These are phyloP conservation scores for Puccinia sorghi DNA, from an alignment of 1,284 basidiomycete species.

Conservation along the genomic window DNA sequence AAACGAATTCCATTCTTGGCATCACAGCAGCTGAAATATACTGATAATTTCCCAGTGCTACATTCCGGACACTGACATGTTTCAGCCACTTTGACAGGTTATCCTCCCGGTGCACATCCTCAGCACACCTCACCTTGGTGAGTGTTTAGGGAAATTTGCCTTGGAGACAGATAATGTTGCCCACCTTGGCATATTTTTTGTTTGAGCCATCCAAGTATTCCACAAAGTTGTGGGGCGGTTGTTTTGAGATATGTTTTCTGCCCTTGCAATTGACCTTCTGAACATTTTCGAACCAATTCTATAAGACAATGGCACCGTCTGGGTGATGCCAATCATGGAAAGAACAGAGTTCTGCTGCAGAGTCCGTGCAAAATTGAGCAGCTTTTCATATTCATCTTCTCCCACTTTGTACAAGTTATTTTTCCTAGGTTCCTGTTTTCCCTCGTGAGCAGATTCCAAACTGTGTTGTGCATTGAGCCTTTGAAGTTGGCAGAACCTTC, in stretches of 20 bases:
- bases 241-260: background rate
- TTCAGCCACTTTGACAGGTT: too few species aligned
- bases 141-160: too few species aligned
- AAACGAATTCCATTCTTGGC: too few species aligned
- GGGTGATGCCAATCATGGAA: background rate
- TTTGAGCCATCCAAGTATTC: background rate
- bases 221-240: background rate
- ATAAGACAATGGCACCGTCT: background rate
- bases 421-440: background rate
- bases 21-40: too few species aligned
- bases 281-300: background rate
- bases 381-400: background rate
- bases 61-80: too few species aligned
- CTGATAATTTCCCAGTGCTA: too few species aligned
- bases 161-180: too few species aligned
- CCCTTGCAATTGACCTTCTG: too few species aligned
- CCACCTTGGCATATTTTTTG: too few species aligned
- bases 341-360: background rate
- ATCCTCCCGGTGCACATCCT: too few species aligned
- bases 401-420: background rate
- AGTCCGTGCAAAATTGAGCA: background rate
- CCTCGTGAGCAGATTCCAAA: background rate
- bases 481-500: constrained; percentile 14
- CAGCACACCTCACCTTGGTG: too few species aligned
- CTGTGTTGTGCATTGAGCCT: background rate